Percentiles rank a stretch among this genome's conserved stretches.
Evolutionary conservation across 2,329 filamentous ascomycete genomes (phyloP).

Genomic region (Triangularia verruculosa): DNA sequence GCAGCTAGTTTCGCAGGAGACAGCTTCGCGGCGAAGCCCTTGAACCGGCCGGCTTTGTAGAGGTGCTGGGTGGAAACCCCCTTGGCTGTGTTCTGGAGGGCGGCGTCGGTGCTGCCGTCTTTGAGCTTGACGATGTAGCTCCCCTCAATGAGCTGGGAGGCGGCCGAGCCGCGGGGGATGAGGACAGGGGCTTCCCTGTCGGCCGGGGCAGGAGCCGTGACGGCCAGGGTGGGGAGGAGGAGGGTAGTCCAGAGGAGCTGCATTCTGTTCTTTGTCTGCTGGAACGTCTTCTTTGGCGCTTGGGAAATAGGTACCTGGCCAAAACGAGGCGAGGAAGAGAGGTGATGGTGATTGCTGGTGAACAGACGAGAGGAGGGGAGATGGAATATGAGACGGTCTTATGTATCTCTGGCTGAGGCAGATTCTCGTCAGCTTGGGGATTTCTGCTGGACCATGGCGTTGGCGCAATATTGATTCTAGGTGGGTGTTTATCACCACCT

Average conservation of each 20-base stretch:
- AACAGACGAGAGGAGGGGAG: neutral
- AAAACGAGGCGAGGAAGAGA: neutral
- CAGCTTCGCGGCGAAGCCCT: constrained; percentile 31
- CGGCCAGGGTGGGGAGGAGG: constrained; percentile 34
- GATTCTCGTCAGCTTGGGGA: constrained; percentile 4
- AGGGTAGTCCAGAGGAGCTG: constrained; percentile 33
- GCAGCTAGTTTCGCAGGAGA: constrained; percentile 23
- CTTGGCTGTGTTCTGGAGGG: constrained; percentile 30
- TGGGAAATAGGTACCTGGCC: too few species aligned
- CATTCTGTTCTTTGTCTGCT: constrained; percentile 5
- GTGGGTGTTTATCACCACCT: constrained; percentile 10
- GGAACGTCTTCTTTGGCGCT: too few species aligned
- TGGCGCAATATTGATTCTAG: constrained; percentile 18
- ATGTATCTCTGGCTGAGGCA: constrained; percentile 1
- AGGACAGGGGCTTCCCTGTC: constrained; percentile 28
- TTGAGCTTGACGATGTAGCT: constrained; percentile 46
- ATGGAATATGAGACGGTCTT: neutral
- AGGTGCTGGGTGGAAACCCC: constrained; percentile 24
- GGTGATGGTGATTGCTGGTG: neutral
- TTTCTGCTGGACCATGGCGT: neutral
- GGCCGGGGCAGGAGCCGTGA: constrained; percentile 34
- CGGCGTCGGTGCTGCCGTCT: constrained; percentile 32
- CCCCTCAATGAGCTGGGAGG: constrained; percentile 34
- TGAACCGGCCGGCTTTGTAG: constrained; percentile 29
- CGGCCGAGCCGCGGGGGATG: constrained; percentile 32